Conservation (phyloP, 768 basidiomycete species). For the Lepiota brunneoincarnata region DNA sequence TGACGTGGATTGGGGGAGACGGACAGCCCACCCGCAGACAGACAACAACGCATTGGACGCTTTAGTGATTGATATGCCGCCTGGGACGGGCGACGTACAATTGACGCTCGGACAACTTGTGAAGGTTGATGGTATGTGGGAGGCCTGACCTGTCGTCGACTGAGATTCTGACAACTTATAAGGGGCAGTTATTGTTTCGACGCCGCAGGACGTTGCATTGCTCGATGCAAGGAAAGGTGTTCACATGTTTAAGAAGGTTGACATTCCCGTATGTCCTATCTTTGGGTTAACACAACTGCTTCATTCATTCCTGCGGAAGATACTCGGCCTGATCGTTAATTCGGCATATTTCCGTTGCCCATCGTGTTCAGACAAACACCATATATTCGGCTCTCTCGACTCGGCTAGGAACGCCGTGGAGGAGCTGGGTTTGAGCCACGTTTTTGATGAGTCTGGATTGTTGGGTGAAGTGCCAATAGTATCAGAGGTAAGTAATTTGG, state of each 20-base stretch:
- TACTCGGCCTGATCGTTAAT: slow-evolving; percentile 85
- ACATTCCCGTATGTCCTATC: slow-evolving; percentile 66
- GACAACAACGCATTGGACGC: slow-evolving; percentile 66
- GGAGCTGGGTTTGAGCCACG: not conserved
- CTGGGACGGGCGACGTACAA: slow-evolving; percentile 95
- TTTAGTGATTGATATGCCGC: slow-evolving; percentile 93
- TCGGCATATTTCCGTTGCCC: slow-evolving; percentile 83
- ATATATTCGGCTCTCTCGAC: slow-evolving; percentile 6
- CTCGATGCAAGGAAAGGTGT: slow-evolving; percentile 92
- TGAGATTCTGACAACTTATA: not conserved
- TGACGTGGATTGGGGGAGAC: slow-evolving; percentile 81
- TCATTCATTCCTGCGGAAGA: slow-evolving; percentile 40
- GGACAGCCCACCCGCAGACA: slow-evolving; percentile 20
- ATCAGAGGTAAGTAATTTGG: slow-evolving; percentile 9
- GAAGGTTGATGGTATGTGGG: slow-evolving; percentile 68
- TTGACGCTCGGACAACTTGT: slow-evolving; percentile 89
- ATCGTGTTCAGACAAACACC: slow-evolving; percentile 39
- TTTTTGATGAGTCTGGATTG: not conserved
- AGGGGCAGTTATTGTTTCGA: slow-evolving; percentile 94
- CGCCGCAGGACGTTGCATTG: slow-evolving; percentile 92
- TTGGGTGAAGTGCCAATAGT: slow-evolving; percentile 10
- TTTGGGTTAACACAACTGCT: not conserved
- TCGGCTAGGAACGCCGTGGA: slow-evolving; percentile 1
- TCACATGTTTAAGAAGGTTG: slow-evolving; percentile 86
- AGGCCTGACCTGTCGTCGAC: too few relatives aligned